Evolutionary conservation across 2,329 filamentous ascomycete species (phyloP).

Genomic region (Endothia cerciana): DNA sequence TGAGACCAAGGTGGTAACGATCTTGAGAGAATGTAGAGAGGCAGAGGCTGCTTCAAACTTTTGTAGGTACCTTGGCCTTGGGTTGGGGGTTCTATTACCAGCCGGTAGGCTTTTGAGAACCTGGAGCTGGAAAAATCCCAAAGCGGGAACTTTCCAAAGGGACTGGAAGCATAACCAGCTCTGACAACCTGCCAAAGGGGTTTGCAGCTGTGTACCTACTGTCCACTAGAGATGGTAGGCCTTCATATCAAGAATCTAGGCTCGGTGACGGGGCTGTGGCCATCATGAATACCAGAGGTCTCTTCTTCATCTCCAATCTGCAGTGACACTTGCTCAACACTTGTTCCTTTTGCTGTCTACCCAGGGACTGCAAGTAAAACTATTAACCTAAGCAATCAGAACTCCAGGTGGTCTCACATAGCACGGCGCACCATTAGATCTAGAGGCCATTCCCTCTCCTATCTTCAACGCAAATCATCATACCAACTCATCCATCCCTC

Average conservation of each 20-base stretch:
- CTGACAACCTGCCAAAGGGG: background rate
- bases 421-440: no score
- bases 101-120: background rate
- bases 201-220: no score
- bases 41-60: background rate
- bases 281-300: background rate
- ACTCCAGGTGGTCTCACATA: no score
- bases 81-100: background rate
- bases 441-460: no score
- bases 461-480: no score
- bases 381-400: no score
- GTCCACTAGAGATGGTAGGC: background rate
- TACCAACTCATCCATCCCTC: no score
- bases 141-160: background rate
- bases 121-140: background rate
- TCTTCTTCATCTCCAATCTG: background rate
- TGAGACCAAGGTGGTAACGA: background rate
- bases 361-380: no score
- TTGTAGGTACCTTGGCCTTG: background rate
- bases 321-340: no score
- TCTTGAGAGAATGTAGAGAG: background rate
- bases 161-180: background rate
- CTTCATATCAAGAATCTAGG: background rate
- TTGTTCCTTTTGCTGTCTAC: no score
- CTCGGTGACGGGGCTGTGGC: background rate